These are phyloP conservation scores for Leucocoprinus leucothites DNA, from an alignment of 768 basidiomycete genomes.

Conservation along the genomic window DNA sequence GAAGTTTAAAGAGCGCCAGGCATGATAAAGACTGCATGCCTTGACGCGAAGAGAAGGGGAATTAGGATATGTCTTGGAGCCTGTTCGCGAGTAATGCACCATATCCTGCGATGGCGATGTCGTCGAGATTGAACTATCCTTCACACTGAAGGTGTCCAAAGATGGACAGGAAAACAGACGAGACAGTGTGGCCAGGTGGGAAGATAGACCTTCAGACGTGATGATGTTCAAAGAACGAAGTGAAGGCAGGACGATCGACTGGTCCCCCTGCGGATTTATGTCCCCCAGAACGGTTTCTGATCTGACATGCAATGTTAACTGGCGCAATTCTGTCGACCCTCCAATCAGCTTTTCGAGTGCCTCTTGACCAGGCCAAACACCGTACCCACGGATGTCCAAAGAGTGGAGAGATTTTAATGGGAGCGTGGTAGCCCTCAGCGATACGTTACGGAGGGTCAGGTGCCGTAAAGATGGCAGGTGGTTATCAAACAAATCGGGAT, in stretches of 20 bases:
- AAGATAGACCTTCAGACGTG: constrained; percentile 30
- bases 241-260: constrained; percentile 23
- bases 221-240: constrained; percentile 22
- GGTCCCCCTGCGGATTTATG: constrained; percentile 12
- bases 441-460: constrained; percentile 26
- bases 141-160: constrained; percentile 21
- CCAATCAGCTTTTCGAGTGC: constrained; percentile 22
- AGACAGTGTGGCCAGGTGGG: constrained; percentile 20
- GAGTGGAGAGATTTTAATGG: constrained; percentile 21
- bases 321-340: constrained; percentile 19
- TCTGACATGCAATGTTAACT: constrained; percentile 27
- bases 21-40: constrained; percentile 19
- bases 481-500: constrained; percentile 18
- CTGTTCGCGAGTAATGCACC: constrained; percentile 19
- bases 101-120: constrained; percentile 16
- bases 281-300: constrained; percentile 20
- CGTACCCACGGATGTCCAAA: constrained; percentile 28
- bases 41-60: constrained; percentile 18
- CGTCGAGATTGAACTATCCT: constrained; percentile 17
- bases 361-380: constrained; percentile 24
- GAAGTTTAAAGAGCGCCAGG: constrained; percentile 18
- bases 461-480: constrained; percentile 21
- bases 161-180: constrained; percentile 25
- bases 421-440: constrained; percentile 19
- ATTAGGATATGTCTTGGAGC: constrained; percentile 7